phyloP scores from a whole-genome alignment of 2,329 filamentous ascomycete genomes.

The Penicillium sp. region DNA sequence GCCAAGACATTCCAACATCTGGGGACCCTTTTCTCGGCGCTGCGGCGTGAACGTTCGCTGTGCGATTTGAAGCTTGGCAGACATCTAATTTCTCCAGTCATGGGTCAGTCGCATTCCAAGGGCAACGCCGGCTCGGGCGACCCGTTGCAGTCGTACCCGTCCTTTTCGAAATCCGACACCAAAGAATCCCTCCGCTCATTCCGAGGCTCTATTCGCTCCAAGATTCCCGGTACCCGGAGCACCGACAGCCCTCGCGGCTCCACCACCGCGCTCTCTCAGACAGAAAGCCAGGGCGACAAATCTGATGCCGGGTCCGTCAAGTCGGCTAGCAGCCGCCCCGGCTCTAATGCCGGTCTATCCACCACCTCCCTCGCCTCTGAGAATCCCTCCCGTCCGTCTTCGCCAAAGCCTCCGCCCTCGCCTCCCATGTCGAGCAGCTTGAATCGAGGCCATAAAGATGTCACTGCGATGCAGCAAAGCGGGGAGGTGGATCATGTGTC shows the following conservation, averaged over 20 bases:
- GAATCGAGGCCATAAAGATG: constrained; percentile 67
- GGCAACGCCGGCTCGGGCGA: constrained; percentile 54
- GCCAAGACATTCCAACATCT: constrained; percentile 31
- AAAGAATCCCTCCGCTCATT: constrained; percentile 87
- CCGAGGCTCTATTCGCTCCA: constrained; percentile 72
- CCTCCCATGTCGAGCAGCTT: constrained; percentile 73
- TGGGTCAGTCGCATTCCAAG: constrained; percentile 51
- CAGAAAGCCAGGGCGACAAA: constrained; percentile 54
- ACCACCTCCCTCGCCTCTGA: constrained; percentile 35
- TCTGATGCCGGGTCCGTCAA: constrained; percentile 69
- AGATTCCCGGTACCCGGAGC: constrained; percentile 63
- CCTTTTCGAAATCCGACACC: constrained; percentile 86
- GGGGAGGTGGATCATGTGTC: constrained; percentile 94
- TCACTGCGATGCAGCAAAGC: constrained; percentile 71
- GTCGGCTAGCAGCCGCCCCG: constrained; percentile 55
- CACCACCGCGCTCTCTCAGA: constrained; percentile 56
- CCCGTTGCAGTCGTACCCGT: constrained; percentile 76
- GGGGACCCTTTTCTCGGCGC: constrained; percentile 20
- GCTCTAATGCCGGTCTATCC: constrained; percentile 26
- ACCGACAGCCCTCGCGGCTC: constrained; percentile 79
- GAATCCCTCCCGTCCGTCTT: constrained; percentile 47
- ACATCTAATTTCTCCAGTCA: constrained; percentile 33
- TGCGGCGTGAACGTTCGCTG: constrained; percentile 19
- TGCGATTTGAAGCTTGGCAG: constrained; percentile 29
- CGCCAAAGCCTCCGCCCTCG: constrained; percentile 66